A percentile compares a stretch with the other conserved stretches of the same genome.
Conservation (phyloP, 2,329 filamentous ascomycete genomes). For the Cladosporium sp. region DNA sequence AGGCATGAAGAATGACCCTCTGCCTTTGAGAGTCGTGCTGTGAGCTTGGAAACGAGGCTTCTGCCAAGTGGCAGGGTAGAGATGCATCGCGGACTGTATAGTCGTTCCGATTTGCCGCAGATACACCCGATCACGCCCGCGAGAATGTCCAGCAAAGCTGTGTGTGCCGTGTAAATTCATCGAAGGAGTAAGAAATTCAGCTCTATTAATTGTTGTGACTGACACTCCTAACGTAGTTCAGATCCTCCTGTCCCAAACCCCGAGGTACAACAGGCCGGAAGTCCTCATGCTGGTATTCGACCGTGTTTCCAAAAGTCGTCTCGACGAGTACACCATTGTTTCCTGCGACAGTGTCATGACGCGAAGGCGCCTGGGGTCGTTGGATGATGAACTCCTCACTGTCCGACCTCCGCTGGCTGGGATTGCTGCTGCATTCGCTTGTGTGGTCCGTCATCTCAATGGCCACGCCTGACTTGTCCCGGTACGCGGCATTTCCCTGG, state of each 20-base stretch:
- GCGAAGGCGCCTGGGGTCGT: not conserved
- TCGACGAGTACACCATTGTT: not conserved
- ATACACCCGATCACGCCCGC: not conserved
- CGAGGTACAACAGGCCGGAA: not conserved
- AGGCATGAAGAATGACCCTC: too few species aligned
- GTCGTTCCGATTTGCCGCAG: not conserved
- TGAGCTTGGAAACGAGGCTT: not conserved
- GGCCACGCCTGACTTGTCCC: not conserved
- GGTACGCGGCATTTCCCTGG: not conserved
- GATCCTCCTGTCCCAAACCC: not conserved
- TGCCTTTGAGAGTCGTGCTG: too few species aligned
- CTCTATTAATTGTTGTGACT: not conserved
- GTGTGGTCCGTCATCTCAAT: constrained; percentile 1
- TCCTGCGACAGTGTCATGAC: not conserved
- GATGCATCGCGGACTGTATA: too few species aligned
- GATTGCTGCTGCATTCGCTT: not conserved
- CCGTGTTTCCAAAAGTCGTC: not conserved
- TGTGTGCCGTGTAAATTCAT: not conserved
- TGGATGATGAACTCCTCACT: constrained; percentile 9
- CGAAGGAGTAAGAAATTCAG: not conserved
- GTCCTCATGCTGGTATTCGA: not conserved
- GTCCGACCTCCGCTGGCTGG: not conserved
- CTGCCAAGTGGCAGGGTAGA: not conserved
- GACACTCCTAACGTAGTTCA: constrained; percentile 5
- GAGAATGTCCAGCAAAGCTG: not conserved